Percentiles rank a stretch among this genome's conserved stretches.
Evolutionary conservation across 371 early-diverging fungal genomes (phyloP).

Genomic region (Modicella reniformis): DNA sequence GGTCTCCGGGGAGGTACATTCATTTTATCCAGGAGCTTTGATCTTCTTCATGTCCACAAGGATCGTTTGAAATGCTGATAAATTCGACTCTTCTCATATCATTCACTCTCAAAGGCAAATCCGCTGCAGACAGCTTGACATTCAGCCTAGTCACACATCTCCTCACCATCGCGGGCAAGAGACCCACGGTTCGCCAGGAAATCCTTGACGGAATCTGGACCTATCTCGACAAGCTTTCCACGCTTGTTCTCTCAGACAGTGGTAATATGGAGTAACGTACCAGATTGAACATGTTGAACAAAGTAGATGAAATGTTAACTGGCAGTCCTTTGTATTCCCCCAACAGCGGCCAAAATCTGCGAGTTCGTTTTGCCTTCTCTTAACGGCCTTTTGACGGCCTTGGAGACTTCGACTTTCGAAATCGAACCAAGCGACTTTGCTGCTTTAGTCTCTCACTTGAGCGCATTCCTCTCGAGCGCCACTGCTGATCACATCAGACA

Average conservation of each 20-base stretch:
- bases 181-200: constrained; percentile 46
- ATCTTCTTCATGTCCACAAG: neutral
- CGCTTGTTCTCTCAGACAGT: constrained; percentile 37
- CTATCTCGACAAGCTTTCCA: constrained; percentile 55
- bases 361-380: constrained; percentile 75
- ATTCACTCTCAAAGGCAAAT: constrained; percentile 21
- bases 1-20: constrained; percentile 28
- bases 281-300: no score
- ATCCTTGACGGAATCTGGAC: constrained; percentile 60
- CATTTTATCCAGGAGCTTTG: neutral
- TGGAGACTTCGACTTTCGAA: constrained; percentile 66
- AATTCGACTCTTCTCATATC: neutral
- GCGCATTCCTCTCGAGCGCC: constrained; percentile 64
- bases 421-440: constrained; percentile 63
- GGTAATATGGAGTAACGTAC: constrained; percentile 11
- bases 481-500: constrained; percentile 63
- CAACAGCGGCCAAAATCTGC: constrained; percentile 63
- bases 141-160: constrained; percentile 51
- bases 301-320: neutral
- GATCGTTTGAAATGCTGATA: neutral
- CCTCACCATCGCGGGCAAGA: constrained; percentile 60
- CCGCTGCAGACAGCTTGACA: constrained; percentile 43
- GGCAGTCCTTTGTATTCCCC: neutral
- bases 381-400: constrained; percentile 70
- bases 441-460: constrained; percentile 60